phyloP scores from a whole-genome alignment of 2,329 filamentous ascomycete species.

The Chrysoporthe deuterocubensis region DNA sequence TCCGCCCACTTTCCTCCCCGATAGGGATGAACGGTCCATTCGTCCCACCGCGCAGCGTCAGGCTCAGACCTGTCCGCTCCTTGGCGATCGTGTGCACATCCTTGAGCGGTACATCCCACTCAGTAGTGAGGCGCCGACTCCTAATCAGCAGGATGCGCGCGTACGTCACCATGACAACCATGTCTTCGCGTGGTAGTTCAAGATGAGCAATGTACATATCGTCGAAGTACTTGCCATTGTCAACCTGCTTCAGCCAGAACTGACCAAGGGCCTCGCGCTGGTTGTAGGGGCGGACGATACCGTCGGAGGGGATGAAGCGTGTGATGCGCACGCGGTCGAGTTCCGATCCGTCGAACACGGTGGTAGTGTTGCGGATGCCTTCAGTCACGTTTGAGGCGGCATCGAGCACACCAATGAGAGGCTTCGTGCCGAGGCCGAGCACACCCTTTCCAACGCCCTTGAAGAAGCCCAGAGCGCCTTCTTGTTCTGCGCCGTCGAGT shows the following conservation, averaged over 20 bases:
- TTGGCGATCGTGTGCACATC: conserved; percentile 97
- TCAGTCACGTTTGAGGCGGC: conserved; percentile 96
- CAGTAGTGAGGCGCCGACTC: conserved; percentile 80
- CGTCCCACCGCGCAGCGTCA: conserved; percentile 84
- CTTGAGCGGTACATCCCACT: conserved; percentile 96
- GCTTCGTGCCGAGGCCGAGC: conserved; percentile 93
- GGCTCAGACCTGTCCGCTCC: conserved; percentile 90
- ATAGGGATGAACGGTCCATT: conserved; percentile 96
- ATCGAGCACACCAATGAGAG: conserved; percentile 94
- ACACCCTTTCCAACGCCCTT: conserved; percentile 97
- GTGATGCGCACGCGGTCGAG: conserved; percentile 93
- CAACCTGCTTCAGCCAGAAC: conserved; percentile 98
- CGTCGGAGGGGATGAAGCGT: conserved; percentile 89
- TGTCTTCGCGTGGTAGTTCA: conserved; percentile 85
- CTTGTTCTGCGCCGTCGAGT: conserved; percentile 92
- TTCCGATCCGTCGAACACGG: conserved; percentile 93
- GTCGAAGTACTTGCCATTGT: conserved; percentile 97
- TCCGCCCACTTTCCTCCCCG: conserved; percentile 76
- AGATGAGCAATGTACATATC: conserved; percentile 97
- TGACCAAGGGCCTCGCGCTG: conserved; percentile 95
- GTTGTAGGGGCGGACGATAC: conserved; percentile 91
- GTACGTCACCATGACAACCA: conserved; percentile 88
- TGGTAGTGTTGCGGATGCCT: conserved; percentile 97
- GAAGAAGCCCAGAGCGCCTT: conserved; percentile 91
- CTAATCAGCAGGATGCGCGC: conserved; percentile 87